Evolutionary conservation across 2,329 filamentous ascomycete species (phyloP).

Genomic region (Chlorencoelia australis): DNA sequence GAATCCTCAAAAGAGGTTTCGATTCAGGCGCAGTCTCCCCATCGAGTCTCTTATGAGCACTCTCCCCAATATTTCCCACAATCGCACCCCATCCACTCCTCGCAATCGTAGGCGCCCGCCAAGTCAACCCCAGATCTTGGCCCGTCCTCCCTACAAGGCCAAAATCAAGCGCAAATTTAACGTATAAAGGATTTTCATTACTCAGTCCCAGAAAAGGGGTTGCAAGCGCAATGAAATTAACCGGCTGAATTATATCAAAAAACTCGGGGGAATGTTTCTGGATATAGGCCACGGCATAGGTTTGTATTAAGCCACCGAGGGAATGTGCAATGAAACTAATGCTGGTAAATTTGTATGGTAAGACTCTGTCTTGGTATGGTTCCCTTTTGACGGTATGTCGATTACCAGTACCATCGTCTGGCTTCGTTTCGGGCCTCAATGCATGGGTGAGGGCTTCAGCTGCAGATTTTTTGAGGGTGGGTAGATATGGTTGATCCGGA

Average conservation of each 20-base stretch:
- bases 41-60: constrained; percentile 47
- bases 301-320: constrained; percentile 80
- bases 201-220: constrained; percentile 84
- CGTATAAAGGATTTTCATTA: constrained; percentile 95
- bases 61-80: constrained; percentile 70
- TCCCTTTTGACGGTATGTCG: constrained; percentile 47
- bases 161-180: constrained; percentile 94
- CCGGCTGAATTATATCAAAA: constrained; percentile 72
- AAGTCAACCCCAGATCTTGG: constrained; percentile 88
- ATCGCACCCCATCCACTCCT: constrained; percentile 82
- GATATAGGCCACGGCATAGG: constrained; percentile 91
- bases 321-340: constrained; percentile 95
- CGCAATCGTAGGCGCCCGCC: constrained; percentile 79
- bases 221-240: constrained; percentile 85
- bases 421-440: constrained; percentile 30
- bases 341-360: constrained; percentile 76
- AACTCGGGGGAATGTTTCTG: constrained; percentile 91
- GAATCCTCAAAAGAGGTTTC: constrained; percentile 78
- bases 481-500: constrained; percentile 82
- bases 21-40: constrained; percentile 62
- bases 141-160: constrained; percentile 93
- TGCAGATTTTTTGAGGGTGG: constrained; percentile 41
- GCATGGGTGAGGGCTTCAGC: constrained; percentile 33
- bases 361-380: constrained; percentile 30
- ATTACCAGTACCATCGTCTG: constrained; percentile 37